Evolutionary conservation across 2,329 filamentous ascomycete species (phyloP), one percentile per base, ranked within the genome.

Genomic region (Xylaria sp.): DNA sequence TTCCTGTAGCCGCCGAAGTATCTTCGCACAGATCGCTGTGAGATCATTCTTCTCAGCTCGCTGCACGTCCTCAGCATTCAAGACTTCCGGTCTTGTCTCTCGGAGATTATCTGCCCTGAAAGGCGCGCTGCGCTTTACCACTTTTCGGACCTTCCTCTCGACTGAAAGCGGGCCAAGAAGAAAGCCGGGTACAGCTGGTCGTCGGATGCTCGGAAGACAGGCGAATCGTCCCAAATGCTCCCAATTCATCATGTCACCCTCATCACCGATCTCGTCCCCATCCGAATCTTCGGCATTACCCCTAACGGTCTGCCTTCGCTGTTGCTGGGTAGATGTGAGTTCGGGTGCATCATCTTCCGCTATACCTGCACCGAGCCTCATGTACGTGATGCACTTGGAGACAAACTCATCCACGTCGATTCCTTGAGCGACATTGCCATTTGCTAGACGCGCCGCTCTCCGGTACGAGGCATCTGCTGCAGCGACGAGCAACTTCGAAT

Each of bases 331-430:
- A 69, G 81, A 81, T 3, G 83, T 85, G 50, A 87, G 80, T 58
- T 86, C 85, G 8, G 82, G 82, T 1, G 83, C 83, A 46, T 85
- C 77, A 45, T 86, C 83, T 57, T 86, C 82, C 15, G 81, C 80
- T 28, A 87, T 86, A 12, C 85, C 86, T 8, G 86, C 83, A 3
- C 89, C 91, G 41, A 87, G 85, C 25, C 88, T 89, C 93, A 98
- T 97, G 77, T 92, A 98, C 3, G 87, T 88, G 67, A 97, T 93
- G 78, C 92, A 95, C 79, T 97, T 97, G 0, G 92, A 92, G 15
- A 98, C 89, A 75, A 98, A 97, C 74, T 97, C 93, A 69, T 98
- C 94, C 0, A 97, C 85, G 75, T 98, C 94, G 25, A 99, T 82
- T 8, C 94, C 93, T 59, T 91, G 89, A 2, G 89, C 88, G 1